Conservation (phyloP, 305 asterid genomes). For the Plantago lanceolata region DNA sequence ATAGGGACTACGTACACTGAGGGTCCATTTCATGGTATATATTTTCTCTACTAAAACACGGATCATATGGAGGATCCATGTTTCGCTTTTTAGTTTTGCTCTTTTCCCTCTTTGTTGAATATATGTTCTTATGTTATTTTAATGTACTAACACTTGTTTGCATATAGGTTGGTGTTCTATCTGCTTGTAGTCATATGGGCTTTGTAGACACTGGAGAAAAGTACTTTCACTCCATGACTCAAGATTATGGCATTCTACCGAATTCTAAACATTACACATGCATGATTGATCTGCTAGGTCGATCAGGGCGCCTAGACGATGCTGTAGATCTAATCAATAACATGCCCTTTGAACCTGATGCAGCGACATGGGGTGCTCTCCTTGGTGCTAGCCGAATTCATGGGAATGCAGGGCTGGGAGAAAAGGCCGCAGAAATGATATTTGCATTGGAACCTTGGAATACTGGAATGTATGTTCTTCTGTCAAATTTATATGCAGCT, state of each 20-base stretch:
- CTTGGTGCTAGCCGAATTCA: conserved; percentile 91
- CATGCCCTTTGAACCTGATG: conserved; percentile 90
- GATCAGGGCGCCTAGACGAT: conserved; percentile 73
- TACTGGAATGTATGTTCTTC: conserved; percentile 82
- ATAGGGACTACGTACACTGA: too few relatives aligned
- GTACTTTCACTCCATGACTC: conserved; percentile 63
- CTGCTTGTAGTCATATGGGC: conserved; percentile 88
- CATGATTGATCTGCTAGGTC: conserved; percentile 85
- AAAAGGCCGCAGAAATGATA: conserved; percentile 84
- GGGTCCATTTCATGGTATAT: too few relatives aligned
- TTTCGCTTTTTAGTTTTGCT: background rate
- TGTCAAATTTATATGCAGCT: conserved; percentile 78
- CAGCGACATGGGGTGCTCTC: conserved; percentile 95
- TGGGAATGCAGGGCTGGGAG: conserved; percentile 68
- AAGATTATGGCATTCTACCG: conserved; percentile 55
- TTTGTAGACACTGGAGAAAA: conserved; percentile 61
- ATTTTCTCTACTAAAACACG: background rate
- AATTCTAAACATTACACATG: conserved; percentile 80
- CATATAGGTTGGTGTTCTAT: conserved; percentile 64
- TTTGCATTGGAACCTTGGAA: conserved; percentile 80
- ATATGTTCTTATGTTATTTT: conserved; percentile 10
- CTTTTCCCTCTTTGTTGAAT: background rate
- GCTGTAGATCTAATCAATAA: conserved; percentile 60
- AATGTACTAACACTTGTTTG: conserved; percentile 16
- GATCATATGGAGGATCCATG: background rate